Base-by-base conservation (phyloP, 2,329 filamentous ascomycete genomes). In the Trichoderma citrinoviride region DNA sequence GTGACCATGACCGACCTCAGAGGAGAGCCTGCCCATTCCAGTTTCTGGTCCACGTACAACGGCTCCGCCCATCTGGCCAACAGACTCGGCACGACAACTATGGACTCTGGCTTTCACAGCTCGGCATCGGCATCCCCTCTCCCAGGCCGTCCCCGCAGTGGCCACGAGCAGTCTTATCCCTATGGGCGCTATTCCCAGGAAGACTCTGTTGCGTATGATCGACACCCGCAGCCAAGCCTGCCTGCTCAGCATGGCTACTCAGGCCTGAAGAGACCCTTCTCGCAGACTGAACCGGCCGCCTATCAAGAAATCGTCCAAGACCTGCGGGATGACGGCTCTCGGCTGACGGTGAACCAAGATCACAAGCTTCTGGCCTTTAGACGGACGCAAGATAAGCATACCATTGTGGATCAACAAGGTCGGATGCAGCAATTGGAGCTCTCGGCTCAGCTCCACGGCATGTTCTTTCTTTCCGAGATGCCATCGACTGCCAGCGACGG, bases 401-500 rank as follows among this genome's bases (percentile, higher is more conserved):
- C 84, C 46, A 81, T 87, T 55, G 80, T 87, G 66, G 85, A 87
- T 71, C 80, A 82, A 68, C 83, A 86, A 72, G 84, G 84, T 49
- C 82, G 83, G 49, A 82, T 87, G 69, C 84, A 86, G 72, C 83
- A 86, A 70, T 79, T 87, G n/a, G 85, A 87, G 69, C 76, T 87
- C 43, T 83, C 84, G 7, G 90, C 91, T 17, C 90, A 94, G 78
- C 86, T 94, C 33, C 90, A 93, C 73, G 91, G 91, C 79, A 93
- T 94, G 90, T 94, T 94, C 80, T 94, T 94, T 75, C 81, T 94
- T 37, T 92, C 91, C 33, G 91, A 94, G 74, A 90, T 90, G 79
- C 88, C 90, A 1, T 84, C 89, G 72, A 87, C 83, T 67, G 79
- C 81, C 62, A 81, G 76, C 69, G 86, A 89, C 69, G 85, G 84